Evolutionary conservation across 148 eudicot genomes (phyloP), one percentile per base, ranked within the genome.

Genomic region (Rhododendron griersonianum): DNA sequence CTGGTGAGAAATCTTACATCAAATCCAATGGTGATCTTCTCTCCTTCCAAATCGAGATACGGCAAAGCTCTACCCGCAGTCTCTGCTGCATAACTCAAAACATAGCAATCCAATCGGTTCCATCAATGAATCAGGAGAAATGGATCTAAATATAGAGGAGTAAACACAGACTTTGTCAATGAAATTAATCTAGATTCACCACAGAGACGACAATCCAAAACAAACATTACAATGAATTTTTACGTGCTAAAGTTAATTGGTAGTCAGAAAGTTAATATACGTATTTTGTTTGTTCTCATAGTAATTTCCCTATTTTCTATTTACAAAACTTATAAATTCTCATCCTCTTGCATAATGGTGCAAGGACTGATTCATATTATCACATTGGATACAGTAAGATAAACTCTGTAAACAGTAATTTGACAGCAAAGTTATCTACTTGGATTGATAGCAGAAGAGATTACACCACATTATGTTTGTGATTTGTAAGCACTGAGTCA

Each of bases 51-150:
- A 10, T 92, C 93, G 50, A 93, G 89, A 87, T 88, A 90, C 84
- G 87, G 92, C 84, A 93, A 53, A 78, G 94, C 94, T 61, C 93
- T 90, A 37, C 74, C 88, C n/a, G 91, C 94, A 69, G 93, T 93
- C 85, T 93, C 93, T 21, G 91, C 95, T n/a, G 89, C 57, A 93
- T 93, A 33, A 92, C 94, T 92, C 91, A 48, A 86, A 90, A 78
- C 57, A 83, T 71, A 53, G 59, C 86, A 71, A 78, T 73, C 73
- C 10, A 63, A 50, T 59, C 61, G 8, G 50, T 78, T 11, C 47
- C 41, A 88, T 48, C 37, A 87, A 67, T 47, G 77, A 50, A 85
- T 25, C 8, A 69, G 16, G 33, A 25, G 13, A 48, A 48, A 48
- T 48, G 53, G 13, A 48, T 48, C 53, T 9, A 48, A 48, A 48